A percentile compares a stretch with the other conserved stretches of the same genome.
Evolutionary conservation across 306 rosid species (phyloP).

Genomic region (Corylus avellana): DNA sequence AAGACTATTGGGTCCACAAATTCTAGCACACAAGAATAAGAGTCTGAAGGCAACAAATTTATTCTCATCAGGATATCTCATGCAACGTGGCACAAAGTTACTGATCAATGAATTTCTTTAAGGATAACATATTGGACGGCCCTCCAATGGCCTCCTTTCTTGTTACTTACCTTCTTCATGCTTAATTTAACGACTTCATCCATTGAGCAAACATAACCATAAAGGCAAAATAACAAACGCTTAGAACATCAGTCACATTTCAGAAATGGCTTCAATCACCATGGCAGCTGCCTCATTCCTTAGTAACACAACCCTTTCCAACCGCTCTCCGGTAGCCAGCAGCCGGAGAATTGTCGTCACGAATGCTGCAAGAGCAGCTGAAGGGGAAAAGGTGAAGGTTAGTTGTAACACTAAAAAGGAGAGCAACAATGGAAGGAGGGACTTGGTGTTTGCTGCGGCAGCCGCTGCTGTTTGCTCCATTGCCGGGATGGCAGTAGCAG

Average conservation of each 20-base stretch:
- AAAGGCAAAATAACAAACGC: background rate
- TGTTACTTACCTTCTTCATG: conserved; percentile 4
- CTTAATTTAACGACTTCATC: conserved; percentile 5
- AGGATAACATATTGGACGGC: conserved; percentile 39
- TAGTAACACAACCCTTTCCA: conserved; percentile 21
- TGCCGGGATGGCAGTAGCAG: conserved; percentile 40
- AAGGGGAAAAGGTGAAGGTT: conserved; percentile 26
- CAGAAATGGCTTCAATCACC: conserved; percentile 46
- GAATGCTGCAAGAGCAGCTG: conserved; percentile 21
- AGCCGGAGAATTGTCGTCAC: conserved; percentile 24
- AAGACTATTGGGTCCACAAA: background rate
- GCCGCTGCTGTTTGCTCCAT: conserved; percentile 40
- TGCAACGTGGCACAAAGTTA: conserved; percentile 31
- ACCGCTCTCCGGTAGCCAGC: background rate
- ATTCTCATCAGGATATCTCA: conserved; percentile 17
- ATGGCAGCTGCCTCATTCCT: conserved; percentile 47
- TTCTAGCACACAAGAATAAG: background rate
- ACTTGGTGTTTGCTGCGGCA: conserved; percentile 38
- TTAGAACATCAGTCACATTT: background rate
- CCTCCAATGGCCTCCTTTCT: conserved; percentile 3
- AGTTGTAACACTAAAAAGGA: conserved; percentile 27
- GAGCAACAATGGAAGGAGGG: conserved; percentile 41
- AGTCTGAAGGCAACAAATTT: conserved; percentile 3
- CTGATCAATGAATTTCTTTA: conserved; percentile 20
- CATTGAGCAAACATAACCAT: background rate